These are phyloP conservation scores for Venturia nashicola DNA, from an alignment of 2,329 filamentous ascomycete species.

Conservation along the genomic window DNA sequence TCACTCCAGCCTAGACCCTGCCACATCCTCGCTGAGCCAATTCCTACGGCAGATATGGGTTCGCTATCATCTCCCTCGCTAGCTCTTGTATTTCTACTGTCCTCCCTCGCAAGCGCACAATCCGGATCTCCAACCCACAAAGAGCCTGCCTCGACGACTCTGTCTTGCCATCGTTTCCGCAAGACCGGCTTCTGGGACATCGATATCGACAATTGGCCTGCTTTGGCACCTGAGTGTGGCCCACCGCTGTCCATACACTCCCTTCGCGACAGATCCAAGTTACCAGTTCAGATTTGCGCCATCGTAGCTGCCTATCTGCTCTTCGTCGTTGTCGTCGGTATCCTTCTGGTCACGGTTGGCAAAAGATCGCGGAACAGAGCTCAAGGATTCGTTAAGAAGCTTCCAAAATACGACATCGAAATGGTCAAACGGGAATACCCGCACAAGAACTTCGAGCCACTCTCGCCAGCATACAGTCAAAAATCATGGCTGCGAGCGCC, in stretches of 20 bases:
- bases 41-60: neutral
- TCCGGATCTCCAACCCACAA: neutral
- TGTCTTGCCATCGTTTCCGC: constrained; percentile 6
- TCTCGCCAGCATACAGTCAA: constrained; percentile 20
- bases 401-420: constrained; percentile 36
- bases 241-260: constrained; percentile 47
- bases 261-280: constrained; percentile 36
- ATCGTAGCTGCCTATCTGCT: constrained; percentile 75
- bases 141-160: neutral
- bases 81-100: neutral
- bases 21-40: neutral
- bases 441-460: constrained; percentile 22
- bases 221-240: constrained; percentile 48
- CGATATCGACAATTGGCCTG: constrained; percentile 42
- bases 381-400: constrained; percentile 37
- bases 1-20: neutral
- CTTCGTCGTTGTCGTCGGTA: constrained; percentile 61
- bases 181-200: constrained; percentile 23
- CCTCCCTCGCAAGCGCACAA: constrained; percentile 6
- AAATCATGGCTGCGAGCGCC: constrained; percentile 22
- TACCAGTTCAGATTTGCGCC: constrained; percentile 72
- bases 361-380: constrained; percentile 31
- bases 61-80: neutral
- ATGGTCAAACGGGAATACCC: constrained; percentile 29
- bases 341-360: constrained; percentile 38